Base-by-base conservation (phyloP, 2,329 filamentous ascomycete genomes). In the Trichophyton verrucosum region DNA sequence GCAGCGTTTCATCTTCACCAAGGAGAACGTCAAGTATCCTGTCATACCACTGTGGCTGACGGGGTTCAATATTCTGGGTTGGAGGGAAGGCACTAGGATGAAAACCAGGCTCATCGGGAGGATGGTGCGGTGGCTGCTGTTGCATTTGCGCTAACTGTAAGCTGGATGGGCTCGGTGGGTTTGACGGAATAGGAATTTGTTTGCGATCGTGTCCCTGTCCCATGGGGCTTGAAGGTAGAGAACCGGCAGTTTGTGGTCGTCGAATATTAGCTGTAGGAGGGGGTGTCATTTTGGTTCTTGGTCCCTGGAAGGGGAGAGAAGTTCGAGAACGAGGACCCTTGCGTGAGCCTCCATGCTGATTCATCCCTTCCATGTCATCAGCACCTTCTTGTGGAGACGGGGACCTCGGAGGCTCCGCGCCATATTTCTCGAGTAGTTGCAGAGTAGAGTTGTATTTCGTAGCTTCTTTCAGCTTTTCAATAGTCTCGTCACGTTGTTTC, bases 361-460 rank as follows among this genome's bases (percentile, higher is more conserved):
- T 51, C 46, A 22, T 22, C 11, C 46, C 46, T 51, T 51, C 46
- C 22, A 30, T 17, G n/a, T 8, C 49, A 15, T 53, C 51, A 64
- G 60, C 62, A 70, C 70, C 61, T 65, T 74, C 68, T 60, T 68
- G 60, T 20, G 63, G 65, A 2, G 67, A 62, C 15, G 65, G 49
- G 22, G 24, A 64, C 44, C 74, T 73, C 20, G 80, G 76, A 64
- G 86, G 83, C 20, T 80, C 77, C 8, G 84, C 88, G 40, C 91
- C 91, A 72, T 99, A 99, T 69, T 97, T 99, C 69, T 97, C 89
- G 9, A 99, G 82, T 62, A 99, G 76, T 71, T 96, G 85, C 69
- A 95, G 84, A 1, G 94, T 99, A 36, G 91, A 94, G 74, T 97
- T 89, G 76, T 96, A 99, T 73, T 89, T 96, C 38, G 94, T 99